Evolutionary conservation across 306 rosid species (phyloP).

Genomic region (Astragalus membranaceus): DNA sequence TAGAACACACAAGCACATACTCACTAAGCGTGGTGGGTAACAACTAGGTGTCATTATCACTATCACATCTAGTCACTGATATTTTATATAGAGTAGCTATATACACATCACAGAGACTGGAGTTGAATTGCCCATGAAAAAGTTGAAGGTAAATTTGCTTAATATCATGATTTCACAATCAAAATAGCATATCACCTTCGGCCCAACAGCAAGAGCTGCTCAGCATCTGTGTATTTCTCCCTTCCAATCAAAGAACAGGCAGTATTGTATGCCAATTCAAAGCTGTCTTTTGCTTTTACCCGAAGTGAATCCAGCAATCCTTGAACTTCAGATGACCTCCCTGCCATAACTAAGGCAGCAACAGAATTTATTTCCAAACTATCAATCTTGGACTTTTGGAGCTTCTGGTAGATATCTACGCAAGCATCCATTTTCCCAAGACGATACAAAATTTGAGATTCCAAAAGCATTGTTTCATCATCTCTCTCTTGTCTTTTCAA

Average conservation of each 20-base stretch:
- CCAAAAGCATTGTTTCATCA: conserved; percentile 60
- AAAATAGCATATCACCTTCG: conserved; percentile 53
- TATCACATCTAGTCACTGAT: background rate
- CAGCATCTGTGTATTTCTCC: conserved; percentile 74
- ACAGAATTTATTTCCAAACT: conserved; percentile 74
- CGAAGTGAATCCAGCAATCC: conserved; percentile 65
- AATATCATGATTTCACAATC: conserved; percentile 12
- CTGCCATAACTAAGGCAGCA: conserved; percentile 76
- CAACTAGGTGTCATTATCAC: background rate
- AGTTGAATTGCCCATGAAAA: background rate
- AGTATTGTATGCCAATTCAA: conserved; percentile 89
- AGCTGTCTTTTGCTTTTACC: conserved; percentile 78
- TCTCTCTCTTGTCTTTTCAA: conserved; percentile 53
- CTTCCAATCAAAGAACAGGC: conserved; percentile 80
- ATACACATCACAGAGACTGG: background rate
- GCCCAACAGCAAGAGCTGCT: conserved; percentile 75
- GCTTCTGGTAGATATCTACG: conserved; percentile 80
- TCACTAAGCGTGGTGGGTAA: background rate
- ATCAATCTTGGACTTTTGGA: conserved; percentile 72
- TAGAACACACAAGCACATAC: background rate
- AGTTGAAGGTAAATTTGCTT: conserved; percentile 10
- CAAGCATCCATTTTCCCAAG: conserved; percentile 86
- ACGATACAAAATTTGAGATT: conserved; percentile 89
- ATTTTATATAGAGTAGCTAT: background rate
- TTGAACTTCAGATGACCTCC: conserved; percentile 80